Base-by-base conservation (phyloP, 305 asterid species). In the Fraxinus xanthoxyloides region DNA sequence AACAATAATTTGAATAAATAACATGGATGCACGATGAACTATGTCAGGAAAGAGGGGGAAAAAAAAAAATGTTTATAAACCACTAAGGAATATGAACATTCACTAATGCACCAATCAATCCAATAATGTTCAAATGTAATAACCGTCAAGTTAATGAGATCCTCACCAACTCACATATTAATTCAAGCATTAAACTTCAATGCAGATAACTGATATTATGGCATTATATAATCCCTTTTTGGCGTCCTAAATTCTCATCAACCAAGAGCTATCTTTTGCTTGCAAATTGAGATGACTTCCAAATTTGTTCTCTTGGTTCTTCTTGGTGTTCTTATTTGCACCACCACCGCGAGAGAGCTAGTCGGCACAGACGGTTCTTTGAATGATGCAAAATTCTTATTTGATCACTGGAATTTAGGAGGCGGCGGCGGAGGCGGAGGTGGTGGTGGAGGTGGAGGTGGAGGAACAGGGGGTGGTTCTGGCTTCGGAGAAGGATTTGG, bases 401-500 rank as follows among this genome's bases (percentile, higher is more conserved):
- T 77, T 31, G 13, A 31, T 69, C 38, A 69, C 17, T 61, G 51
- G 61, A 40, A 59, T 48, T 3, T 43, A 3, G 82, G 82, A 28
- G 85, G 85, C 0, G 81, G 77, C 12, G 81, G 73, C 0, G 24
- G 21, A 0, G 65, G 65, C 0, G 65, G 61, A 17, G 61, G 59
- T 1, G 59, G 59, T 24, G 43, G 77, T 26, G 30, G 30, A 1
- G 77, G 77, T 19, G 79, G 65, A 5, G 67, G 38, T 2, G 79
- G 67, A 38, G 79, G 79, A 40, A 7, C 5, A 21, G 67, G 79
- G 7, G 61, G 34, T 13, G 79, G 79, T 10, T 48, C 23, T 43
- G 79, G 79, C 24, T 26, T 7, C 5, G 69, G 79, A 40, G 79
- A 21, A 23, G 79, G 79, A 19, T 5, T 54, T 40, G 65, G 79